Conservation (phyloP, 805 yeast species). For the Lipomyces sp. region DNA sequence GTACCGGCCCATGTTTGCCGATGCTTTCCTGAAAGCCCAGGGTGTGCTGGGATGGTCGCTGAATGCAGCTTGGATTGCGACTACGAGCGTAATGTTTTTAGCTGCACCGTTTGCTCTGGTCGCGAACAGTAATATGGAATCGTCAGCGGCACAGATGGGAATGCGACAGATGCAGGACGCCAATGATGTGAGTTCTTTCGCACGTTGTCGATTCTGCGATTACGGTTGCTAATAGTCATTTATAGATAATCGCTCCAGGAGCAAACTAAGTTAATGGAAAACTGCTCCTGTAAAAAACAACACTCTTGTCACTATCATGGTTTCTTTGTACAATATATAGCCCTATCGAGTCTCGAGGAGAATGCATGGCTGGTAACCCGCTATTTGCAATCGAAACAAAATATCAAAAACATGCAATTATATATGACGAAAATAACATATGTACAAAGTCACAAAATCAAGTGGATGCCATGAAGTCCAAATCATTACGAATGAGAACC, state of each 20-base stretch:
- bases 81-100: conserved; percentile 80
- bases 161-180: conserved; percentile 78
- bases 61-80: conserved; percentile 77
- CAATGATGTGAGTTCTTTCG: conserved; percentile 41
- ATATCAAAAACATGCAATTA: background rate
- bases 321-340: background rate
- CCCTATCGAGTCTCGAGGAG: background rate
- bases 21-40: conserved; percentile 45
- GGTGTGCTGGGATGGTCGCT: conserved; percentile 52
- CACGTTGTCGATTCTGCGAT: background rate
- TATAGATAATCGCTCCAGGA: conserved; percentile 30
- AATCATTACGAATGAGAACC: background rate
- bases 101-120: conserved; percentile 94
- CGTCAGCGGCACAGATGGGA: conserved; percentile 50
- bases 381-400: background rate
- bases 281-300: background rate
- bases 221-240: background rate
- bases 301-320: background rate
- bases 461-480: background rate
- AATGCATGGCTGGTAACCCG: background rate
- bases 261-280: conserved; percentile 6
- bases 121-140: conserved; percentile 17
- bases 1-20: conserved; percentile 62
- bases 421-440: background rate
- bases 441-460: conserved; percentile 2